Base-by-base conservation (phyloP, 2,329 filamentous ascomycete genomes). In the Gaeumannomyces sp. region DNA sequence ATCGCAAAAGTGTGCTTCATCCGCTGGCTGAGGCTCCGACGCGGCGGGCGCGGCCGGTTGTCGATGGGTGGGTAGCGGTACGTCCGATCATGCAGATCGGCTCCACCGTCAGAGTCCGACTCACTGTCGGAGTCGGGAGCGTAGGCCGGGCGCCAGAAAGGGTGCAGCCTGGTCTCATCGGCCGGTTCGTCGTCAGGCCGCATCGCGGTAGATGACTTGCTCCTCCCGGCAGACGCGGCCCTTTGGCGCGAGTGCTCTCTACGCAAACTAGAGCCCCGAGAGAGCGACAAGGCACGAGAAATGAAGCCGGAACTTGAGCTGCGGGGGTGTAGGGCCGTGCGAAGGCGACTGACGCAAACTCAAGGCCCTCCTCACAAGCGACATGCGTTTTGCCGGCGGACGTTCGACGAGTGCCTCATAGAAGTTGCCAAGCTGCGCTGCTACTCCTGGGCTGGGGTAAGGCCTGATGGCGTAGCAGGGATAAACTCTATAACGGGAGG, bases 1-100 rank as follows among this genome's bases (percentile, higher is more conserved):
- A 88, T 86, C 16, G 85, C 81, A 76, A 89, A 87, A 0, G 85
- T 88, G 50, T 79, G 77, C 74, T 83, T 85, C 75, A 87, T 74
- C 38, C 80, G 82, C 45, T 78, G 74, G 67, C 82, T 85, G 19
- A 88, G 72, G 65, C 79, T 84, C 64, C 80, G 75, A 53, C 80
- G 79, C 3, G 80, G 80, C 28, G 70, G 73, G 38, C 66, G 69
- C 31, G 35, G 80, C 45, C 83, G 79, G 65, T 83, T 81, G 65
- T 83, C 80, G 64, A 82, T 74, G 0, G 76, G 74, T 16, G 83
- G 80, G 67, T 85, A 83, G 62, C 76, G 73, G 70, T 80, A 79
- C 14, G 78, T 75, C 35, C 76, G 71, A 11, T 77, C 76, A 8
- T 60, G 10, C 16, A n/a, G 59, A 16, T 78, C 75, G 0, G 76